Evolutionary conservation across 371 early-diverging fungal genomes (phyloP).

Genomic region (Rhizomucor pusillus): DNA sequence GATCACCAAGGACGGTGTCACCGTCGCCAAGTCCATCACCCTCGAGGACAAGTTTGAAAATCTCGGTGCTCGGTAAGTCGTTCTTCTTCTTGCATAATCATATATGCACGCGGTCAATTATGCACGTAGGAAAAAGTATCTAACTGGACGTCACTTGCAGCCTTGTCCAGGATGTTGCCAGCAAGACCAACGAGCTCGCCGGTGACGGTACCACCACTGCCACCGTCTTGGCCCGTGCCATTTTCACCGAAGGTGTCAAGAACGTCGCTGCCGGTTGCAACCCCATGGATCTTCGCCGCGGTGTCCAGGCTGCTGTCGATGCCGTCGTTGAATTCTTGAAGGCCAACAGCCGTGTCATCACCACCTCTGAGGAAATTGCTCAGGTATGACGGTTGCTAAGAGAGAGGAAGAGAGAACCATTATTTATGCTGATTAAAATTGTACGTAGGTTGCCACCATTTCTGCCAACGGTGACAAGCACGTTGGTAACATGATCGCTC

Average conservation of each 20-base stretch:
- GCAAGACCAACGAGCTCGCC: constrained; percentile 98
- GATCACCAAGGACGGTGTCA: constrained; percentile 99
- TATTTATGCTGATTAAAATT: constrained; percentile 1
- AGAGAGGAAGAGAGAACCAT: neutral
- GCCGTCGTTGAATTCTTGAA: constrained; percentile 85
- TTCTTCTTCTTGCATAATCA: neutral
- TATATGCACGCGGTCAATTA: neutral
- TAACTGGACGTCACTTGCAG: too few relatives aligned
- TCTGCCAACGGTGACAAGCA: constrained; percentile 98
- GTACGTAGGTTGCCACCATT: constrained; percentile 86
- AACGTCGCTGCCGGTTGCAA: constrained; percentile 98
- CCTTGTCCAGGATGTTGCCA: constrained; percentile 98
- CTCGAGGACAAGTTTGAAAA: constrained; percentile 97
- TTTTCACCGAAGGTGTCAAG: constrained; percentile 98
- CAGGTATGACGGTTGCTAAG: constrained; percentile 53
- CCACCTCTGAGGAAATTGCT: constrained; percentile 93
- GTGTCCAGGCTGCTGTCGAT: constrained; percentile 93
- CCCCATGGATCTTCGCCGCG: constrained; percentile 97
- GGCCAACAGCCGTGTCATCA: constrained; percentile 85
- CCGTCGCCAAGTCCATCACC: constrained; percentile 95
- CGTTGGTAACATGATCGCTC: constrained; percentile 93
- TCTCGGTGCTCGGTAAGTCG: constrained; percentile 84
- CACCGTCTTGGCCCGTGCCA: constrained; percentile 96
- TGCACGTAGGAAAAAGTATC: too few relatives aligned
- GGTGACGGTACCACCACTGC: constrained; percentile 99